Base-by-base conservation (phyloP, 768 basidiomycete genomes). In the Mycena latifolia region DNA sequence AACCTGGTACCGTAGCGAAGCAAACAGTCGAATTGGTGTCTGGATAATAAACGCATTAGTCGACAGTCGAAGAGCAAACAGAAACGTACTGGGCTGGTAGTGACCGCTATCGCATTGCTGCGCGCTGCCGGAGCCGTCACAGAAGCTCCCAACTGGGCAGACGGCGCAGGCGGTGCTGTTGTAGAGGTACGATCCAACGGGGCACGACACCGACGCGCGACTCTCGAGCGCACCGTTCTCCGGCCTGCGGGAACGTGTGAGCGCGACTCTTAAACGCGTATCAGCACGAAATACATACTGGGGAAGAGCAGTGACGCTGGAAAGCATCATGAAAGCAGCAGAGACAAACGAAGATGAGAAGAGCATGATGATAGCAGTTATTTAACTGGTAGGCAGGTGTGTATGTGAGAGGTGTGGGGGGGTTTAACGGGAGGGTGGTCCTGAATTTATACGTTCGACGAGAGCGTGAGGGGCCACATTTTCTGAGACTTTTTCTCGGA, bases 61-160 rank as follows among this genome's bases (percentile, higher is more conserved):
- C 18, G 41, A 43, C 6, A 20, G 2, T 43, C 14, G 41, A n/a
- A 20, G 41, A 43, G 20, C 2, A 48, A 39, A 20, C 2, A 25
- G 9, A 47, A 25, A 17, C 55, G 9, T 33, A 57, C 55, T 47
- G 45, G 55, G 55, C 45, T 57, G 55, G 45, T 57, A 57, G 28
- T 28, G 18, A 14, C 55, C 55, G 18, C 14, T 15, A 18, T 24
- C 14, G 45, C 55, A 57, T 6, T 5, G 43, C 20, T 46, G 17
- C 29, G 55, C 41, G 8, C 15, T 5, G 14, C 37, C 37, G 5
- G 41, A 43, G 20, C 41, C 41, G 41, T 43, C 41, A 43, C 41
- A 43, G 41, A 4, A 43, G n/a, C n/a, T 43, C 41, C 41, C 41
- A 4, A 8, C 20, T 43, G 41, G 41, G n/a, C 41, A 43, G 41